phyloP scores from a whole-genome alignment of 495 filamentous ascomycete species.

The Entonaema liquescens region DNA sequence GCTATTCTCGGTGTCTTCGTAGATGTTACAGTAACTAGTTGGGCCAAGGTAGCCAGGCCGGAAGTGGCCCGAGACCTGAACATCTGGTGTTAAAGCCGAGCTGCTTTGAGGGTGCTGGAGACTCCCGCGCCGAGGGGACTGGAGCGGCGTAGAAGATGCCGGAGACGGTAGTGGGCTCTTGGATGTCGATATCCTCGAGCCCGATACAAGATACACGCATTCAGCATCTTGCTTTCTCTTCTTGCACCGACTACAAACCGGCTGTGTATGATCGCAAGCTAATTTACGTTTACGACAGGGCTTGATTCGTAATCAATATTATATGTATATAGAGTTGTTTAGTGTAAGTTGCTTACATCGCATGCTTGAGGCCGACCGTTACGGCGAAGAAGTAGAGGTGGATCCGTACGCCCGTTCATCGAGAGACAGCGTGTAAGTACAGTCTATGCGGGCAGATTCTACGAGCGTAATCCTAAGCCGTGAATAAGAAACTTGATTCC shows the following conservation, averaged over 20 bases:
- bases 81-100: constrained; percentile 26
- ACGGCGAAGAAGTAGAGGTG: constrained; percentile 34
- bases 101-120: constrained; percentile 3
- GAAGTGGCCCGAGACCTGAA: constrained; percentile 52
- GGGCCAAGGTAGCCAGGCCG: constrained; percentile 60
- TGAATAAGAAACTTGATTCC: neutral
- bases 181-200: constrained; percentile 7
- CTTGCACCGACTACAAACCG: constrained; percentile 44
- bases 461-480: constrained; percentile 11
- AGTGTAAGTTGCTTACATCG: constrained; percentile 30
- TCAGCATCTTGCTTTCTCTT: constrained; percentile 36
- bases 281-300: constrained; percentile 48
- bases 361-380: constrained; percentile 44
- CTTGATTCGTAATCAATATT: constrained; percentile 18
- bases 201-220: constrained; percentile 40
- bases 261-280: constrained; percentile 46
- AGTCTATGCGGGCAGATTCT: neutral
- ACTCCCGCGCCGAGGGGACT: neutral
- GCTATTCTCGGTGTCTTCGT: constrained; percentile 50
- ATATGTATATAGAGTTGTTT: neutral
- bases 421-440: neutral
- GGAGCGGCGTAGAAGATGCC: neutral
- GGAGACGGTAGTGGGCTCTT: constrained; percentile 32
- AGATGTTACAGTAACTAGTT: constrained; percentile 61
- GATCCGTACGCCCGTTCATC: constrained; percentile 6